Evolutionary conservation across 768 basidiomycete species (phyloP), one percentile per base, ranked within the genome.

Genomic region (Pluteus cervinus): DNA sequence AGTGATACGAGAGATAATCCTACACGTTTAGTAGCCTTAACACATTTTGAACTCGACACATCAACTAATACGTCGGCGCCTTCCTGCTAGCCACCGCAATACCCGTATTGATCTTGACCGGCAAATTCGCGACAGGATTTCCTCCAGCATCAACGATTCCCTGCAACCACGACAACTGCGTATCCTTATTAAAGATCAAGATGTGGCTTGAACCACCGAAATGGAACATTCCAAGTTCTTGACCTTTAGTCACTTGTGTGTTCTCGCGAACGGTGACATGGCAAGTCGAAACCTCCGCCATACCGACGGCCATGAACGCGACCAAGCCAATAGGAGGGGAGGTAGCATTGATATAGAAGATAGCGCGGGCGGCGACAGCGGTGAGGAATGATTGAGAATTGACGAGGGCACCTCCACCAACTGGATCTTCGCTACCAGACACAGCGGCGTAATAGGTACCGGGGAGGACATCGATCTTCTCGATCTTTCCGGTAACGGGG

Each of bases 201-300:
- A 64, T 56, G 40, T 73, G 64, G 1, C 72, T 66, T 23, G 73
- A 79, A 5, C 77, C 78, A 7, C 76, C 78, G 56, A 76, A 79
- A 50, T 78, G 78, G 69, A 81, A 76, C 66, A 62, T 68, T 42
- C 80, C 81, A 0, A 77, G 41, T 49, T 79, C 55, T 20, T 80
- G 71, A 1, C 81, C 79, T 44, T 70, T 71, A 37, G 55, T 58
- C 16, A 81, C 52, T 25, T 42, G 41, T 21, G 77, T 51, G 1
- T 73, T 71, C 11, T 52, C 59, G 48, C 54, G 55, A 15, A 79
- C 77, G 1, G 57, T 68, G 14, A 69, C 49, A 43, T 71, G 66
- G 42, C 71, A 75, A n/a, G 76, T 79, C 22, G 76, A 81, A 1
- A 81, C 66, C 52, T 82, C 79, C 1, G 62, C 61, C 65, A 83